phyloP scores from a whole-genome alignment of 2,329 filamentous ascomycete species.

The Pseudomassariella vexata region DNA sequence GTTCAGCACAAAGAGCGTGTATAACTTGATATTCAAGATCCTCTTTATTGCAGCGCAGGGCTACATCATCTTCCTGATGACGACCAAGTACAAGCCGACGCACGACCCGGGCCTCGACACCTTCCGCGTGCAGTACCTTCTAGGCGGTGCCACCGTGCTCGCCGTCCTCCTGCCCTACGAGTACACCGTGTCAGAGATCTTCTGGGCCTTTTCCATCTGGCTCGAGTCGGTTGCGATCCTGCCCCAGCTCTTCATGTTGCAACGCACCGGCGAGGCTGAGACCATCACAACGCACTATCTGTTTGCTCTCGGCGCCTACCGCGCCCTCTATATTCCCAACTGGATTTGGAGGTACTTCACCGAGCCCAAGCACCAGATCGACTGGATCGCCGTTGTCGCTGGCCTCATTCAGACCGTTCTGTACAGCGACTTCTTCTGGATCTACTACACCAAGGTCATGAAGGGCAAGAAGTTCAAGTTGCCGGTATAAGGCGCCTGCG shows the following conservation, averaged over 20 bases:
- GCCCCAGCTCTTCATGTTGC: slow-evolving; percentile 96
- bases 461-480: slow-evolving; percentile 86
- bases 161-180: slow-evolving; percentile 80
- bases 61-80: slow-evolving; percentile 98
- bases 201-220: slow-evolving; percentile 99
- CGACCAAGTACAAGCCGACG: slow-evolving; percentile 93
- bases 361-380: slow-evolving; percentile 65
- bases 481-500: slow-evolving; percentile 58
- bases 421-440: slow-evolving; percentile 99
- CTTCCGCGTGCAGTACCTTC: slow-evolving; percentile 92
- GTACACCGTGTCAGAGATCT: slow-evolving; percentile 77
- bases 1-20: slow-evolving; percentile 76
- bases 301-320: slow-evolving; percentile 85
- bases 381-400: slow-evolving; percentile 82
- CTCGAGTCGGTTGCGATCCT: slow-evolving; percentile 94
- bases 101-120: slow-evolving; percentile 97
- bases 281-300: slow-evolving; percentile 99
- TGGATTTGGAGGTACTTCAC: slow-evolving; percentile 90
- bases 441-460: slow-evolving; percentile 95
- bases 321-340: slow-evolving; percentile 95
- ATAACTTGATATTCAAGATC: slow-evolving; percentile 95
- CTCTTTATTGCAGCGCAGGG: slow-evolving; percentile 85
- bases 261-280: slow-evolving; percentile 94
- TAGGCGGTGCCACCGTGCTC: slow-evolving; percentile 72
- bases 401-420: slow-evolving; percentile 90